These are phyloP conservation scores for Fusarium nisikadoi DNA, from an alignment of 2,329 filamentous ascomycete genomes.

Conservation along the genomic window DNA sequence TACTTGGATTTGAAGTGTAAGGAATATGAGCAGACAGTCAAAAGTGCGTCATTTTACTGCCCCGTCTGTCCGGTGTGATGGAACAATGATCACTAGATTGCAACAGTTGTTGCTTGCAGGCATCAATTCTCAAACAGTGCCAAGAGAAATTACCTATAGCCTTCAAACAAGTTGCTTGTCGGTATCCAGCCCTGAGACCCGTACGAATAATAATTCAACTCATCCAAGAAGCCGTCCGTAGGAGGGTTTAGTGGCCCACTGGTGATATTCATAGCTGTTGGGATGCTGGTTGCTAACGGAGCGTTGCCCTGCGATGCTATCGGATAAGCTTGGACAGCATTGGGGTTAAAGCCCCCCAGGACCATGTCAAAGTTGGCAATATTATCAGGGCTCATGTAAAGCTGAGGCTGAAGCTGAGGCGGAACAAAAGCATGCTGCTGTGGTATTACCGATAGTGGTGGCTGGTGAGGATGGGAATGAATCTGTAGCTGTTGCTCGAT, in stretches of 20 bases:
- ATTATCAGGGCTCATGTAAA: conserved; percentile 18
- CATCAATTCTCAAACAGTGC: too few relatives aligned
- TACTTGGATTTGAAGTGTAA: neutral
- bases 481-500: conserved; percentile 34
- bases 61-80: neutral
- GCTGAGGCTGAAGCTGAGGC: conserved; percentile 20
- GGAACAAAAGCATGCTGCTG: conserved; percentile 36
- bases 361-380: conserved; percentile 50
- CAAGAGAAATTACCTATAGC: conserved; percentile 20
- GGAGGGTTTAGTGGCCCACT: conserved; percentile 40
- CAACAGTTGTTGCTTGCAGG: neutral
- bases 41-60: neutral
- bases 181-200: conserved; percentile 47
- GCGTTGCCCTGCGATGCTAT: conserved; percentile 20
- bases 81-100: neutral
- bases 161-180: conserved; percentile 35
- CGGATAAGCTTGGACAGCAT: conserved; percentile 24
- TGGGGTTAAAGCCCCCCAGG: conserved; percentile 52
- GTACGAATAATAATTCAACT: conserved; percentile 57
- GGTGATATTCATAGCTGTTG: neutral
- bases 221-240: conserved; percentile 59
- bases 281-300: conserved; percentile 4
- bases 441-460: conserved; percentile 16
- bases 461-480: neutral
- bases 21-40: neutral